phyloP scores from a whole-genome alignment of 768 basidiomycete species.

The Agrocybe chaxingu region DNA sequence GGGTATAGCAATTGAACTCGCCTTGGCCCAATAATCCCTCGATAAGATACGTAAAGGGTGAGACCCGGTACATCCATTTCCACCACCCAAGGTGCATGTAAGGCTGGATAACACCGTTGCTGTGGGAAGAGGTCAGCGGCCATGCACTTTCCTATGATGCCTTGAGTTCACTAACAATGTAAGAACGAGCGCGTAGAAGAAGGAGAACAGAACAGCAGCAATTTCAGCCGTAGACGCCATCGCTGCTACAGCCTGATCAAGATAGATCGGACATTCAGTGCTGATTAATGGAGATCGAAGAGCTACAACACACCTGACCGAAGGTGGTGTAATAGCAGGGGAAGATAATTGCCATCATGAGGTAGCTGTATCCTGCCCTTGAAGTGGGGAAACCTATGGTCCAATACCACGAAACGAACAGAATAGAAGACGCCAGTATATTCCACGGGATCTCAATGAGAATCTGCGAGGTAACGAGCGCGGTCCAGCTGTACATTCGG shows the following conservation, averaged over 20 bases:
- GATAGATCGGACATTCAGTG: neutral
- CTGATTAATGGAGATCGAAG: too few species aligned
- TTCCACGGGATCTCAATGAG: conserved; percentile 63
- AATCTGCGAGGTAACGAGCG: conserved; percentile 53
- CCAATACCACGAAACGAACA: conserved; percentile 72
- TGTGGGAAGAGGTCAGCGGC: conserved; percentile 14
- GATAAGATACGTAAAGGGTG: conserved; percentile 48
- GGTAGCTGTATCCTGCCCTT: conserved; percentile 58
- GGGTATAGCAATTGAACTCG: conserved; percentile 4
- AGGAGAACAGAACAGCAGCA: conserved; percentile 50
- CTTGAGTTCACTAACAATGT: conserved; percentile 41
- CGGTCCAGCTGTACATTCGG: conserved; percentile 64
- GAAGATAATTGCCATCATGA: conserved; percentile 43
- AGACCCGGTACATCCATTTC: conserved; percentile 63
- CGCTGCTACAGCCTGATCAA: conserved; percentile 54
- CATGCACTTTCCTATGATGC: neutral
- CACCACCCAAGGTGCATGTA: conserved; percentile 59
- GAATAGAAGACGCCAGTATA: conserved; percentile 50
- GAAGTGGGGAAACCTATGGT: conserved; percentile 56
- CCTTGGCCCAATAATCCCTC: conserved; percentile 45
- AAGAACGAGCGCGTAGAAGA: conserved; percentile 56
- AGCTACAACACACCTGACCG: conserved; percentile 13
- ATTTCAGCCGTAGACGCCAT: conserved; percentile 57
- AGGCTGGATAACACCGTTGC: conserved; percentile 65
- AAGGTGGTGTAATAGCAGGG: conserved; percentile 19